phyloP scores from a whole-genome alignment of 2,329 filamentous ascomycete species.

The Pyricularia grisea region DNA sequence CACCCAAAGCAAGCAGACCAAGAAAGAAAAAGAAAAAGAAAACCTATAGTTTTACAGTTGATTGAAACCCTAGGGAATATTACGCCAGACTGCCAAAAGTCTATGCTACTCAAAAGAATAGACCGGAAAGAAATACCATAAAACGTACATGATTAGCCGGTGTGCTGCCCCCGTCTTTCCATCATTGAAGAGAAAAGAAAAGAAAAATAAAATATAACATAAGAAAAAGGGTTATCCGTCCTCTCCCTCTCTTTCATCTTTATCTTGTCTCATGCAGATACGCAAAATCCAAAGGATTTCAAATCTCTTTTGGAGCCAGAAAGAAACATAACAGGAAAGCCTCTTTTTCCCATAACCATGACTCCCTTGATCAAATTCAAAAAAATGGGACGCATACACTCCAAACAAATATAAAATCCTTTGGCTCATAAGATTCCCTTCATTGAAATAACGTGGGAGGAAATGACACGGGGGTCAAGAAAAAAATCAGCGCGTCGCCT shows the following conservation, averaged over 20 bases:
- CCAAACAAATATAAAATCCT: not conserved
- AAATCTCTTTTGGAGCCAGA: not conserved
- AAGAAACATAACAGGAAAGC: not conserved
- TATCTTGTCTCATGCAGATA: not conserved
- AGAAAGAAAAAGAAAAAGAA: not conserved
- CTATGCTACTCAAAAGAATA: not conserved
- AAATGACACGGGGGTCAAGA: not conserved
- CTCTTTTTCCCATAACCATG: not conserved
- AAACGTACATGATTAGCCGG: not conserved
- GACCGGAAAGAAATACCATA: not conserved
- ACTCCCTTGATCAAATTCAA: not conserved
- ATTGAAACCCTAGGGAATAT: not conserved
- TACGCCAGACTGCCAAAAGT: not conserved
- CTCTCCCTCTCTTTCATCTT: not conserved
- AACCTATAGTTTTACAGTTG: not conserved
- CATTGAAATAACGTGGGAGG: not conserved
- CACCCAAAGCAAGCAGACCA: not conserved
- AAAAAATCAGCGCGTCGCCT: not conserved
- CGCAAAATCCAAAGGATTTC: not conserved
- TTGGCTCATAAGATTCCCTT: not conserved
- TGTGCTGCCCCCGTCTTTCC: not conserved
- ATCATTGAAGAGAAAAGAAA: not conserved
- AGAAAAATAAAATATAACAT: not conserved
- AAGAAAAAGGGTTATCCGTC: not conserved
- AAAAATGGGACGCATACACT: not conserved